Base-by-base conservation (phyloP, 441 rosid genomes). In the Populus hybrid region DNA sequence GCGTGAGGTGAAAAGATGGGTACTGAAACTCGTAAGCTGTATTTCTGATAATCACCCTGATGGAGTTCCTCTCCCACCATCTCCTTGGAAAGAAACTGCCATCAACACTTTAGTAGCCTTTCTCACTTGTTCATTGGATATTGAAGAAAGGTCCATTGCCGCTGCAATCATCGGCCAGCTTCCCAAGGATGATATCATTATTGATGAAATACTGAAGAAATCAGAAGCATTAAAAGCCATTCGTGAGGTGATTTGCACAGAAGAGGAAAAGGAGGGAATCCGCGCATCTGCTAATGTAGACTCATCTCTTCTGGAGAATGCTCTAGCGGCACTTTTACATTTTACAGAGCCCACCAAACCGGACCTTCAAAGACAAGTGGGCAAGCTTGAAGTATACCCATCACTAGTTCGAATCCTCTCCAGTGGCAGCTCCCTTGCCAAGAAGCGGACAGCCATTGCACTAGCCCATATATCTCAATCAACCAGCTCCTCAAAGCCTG, bases 101-200 rank as follows among this genome's bases (percentile, higher is more conserved):
- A 79, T 89, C 79, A 85, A 82, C 46, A 82, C 71, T 67, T 77
- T 87, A 20, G 83, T 82, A 69, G 67, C 73, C 9, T 86, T 86
- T 32, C 83, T 89, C 16, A 79, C 80, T 28, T 28, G 74, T 67
- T 86, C 90, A 73, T 67, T 72, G 32, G 82, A 86, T 75, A 23
- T 61, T 1, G 88, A 87, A 76, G 92, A 89, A 81, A 86, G 86
- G 70, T 84, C 88, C 30, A 73, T 82, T 36, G 92, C 92, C 40
- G 88, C 90, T 73, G 86, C 84, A 70, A 86, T 89, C 73, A 89
- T 89, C 65, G 82, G 92, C 82, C 84, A 75, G 73, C 90, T 89
- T 74, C 90, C 92, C 1, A 86, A 78, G 72, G 88, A 86, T 26
- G 92, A 87, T 69, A 69, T n/a, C 23, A 80, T 57, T 61, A 75